Base-by-base conservation (phyloP, 225 moss, liverwort and hornwort genomes). In the Anthoceros angustus region DNA sequence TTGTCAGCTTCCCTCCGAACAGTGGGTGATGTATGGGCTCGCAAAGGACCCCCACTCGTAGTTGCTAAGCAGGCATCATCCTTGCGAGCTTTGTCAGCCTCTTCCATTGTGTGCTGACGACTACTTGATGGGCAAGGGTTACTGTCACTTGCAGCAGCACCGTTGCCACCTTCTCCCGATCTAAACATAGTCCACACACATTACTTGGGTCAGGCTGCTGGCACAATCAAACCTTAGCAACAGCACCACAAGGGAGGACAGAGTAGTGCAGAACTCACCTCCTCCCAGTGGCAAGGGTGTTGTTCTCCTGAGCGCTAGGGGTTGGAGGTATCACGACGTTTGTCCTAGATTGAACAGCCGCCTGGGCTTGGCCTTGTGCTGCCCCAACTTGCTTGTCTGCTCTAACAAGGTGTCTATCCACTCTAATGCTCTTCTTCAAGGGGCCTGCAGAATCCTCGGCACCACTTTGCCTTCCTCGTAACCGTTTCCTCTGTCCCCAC, bases 401-500 rank as follows among this genome's bases (percentile, higher is more conserved):
- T 79, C 86, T 87, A 66, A 87, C 87, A 77, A 89, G 86, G 67
- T 86, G 90, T 71, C 87, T 87, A 43, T 87, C 93, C 40, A 80
- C 84, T 80, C 90, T 87, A 42, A 81, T 64, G 18, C 86, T 80
- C 62, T 82, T 72, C 74, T 90, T 90, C 75, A 88, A 72, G 63
- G 71, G 73, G 61, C 84, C 86, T 12, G 83, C 73, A 14, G 82
- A 74, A 70, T 88, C 90, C 78, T 90, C 87, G 62, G 64, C 74
- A 68, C 26, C 65, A 62, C 70, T 62, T 71, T 70, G 25, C 66
- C 79, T 81, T 64, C 70, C 66, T 25, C 90, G 90, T 61, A 84
- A 72, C 24, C 94, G 82, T 76, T 90, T 94, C 74, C 82, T 87
- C 41, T 94, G 93, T 50, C 90, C 90, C 93, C 93, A 94, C 72